phyloP scores from a whole-genome alignment of 371 early-diverging fungal species.

The Mucor racemosus region DNA sequence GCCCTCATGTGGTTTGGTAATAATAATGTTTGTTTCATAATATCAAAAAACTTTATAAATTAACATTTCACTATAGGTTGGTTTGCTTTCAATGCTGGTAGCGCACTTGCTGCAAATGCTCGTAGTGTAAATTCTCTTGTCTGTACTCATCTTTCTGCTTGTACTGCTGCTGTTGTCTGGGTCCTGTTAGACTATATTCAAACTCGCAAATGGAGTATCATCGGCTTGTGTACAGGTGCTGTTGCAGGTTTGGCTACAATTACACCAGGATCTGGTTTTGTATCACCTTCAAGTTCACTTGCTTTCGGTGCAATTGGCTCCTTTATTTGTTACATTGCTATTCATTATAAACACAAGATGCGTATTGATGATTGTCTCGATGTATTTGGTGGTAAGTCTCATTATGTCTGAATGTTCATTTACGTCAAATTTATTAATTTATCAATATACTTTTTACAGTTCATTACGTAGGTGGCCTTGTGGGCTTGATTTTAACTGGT shows the following conservation, averaged over 20 bases:
- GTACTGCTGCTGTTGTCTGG: constrained; percentile 75
- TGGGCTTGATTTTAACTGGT: constrained; percentile 74
- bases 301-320: constrained; percentile 70
- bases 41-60: background rate
- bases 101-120: constrained; percentile 72
- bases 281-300: constrained; percentile 70
- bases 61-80: constrained; percentile 24
- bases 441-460: constrained; percentile 23
- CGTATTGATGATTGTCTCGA: constrained; percentile 81
- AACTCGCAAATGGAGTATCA: constrained; percentile 69
- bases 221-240: constrained; percentile 86
- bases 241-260: constrained; percentile 81
- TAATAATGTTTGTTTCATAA: background rate
- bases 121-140: constrained; percentile 75
- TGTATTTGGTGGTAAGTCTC: constrained; percentile 52
- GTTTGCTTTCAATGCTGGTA: constrained; percentile 43
- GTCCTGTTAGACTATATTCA: constrained; percentile 69
- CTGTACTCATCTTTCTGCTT: constrained; percentile 74
- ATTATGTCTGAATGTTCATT: too few relatives aligned
- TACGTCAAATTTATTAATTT: background rate
- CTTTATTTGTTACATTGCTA: constrained; percentile 66
- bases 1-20: constrained; percentile 84
- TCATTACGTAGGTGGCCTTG: constrained; percentile 75
- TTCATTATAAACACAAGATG: constrained; percentile 65
- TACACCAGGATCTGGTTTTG: constrained; percentile 81